Base-by-base conservation (phyloP, 345 rosid species). In the Bretschneidera sinensis region DNA sequence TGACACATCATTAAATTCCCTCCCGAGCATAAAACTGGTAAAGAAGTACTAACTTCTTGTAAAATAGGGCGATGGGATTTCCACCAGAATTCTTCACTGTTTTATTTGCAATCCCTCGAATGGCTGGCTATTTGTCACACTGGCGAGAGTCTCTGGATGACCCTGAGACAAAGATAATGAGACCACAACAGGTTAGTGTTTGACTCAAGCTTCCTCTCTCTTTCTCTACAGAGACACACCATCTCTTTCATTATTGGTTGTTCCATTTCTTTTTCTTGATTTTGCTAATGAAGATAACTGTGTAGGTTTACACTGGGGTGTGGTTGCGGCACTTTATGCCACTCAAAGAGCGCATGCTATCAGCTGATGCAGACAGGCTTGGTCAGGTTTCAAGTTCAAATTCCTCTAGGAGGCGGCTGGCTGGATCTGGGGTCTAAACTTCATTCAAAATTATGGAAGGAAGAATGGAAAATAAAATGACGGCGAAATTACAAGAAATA, bases 131-230 rank as follows among this genome's bases (percentile, higher is more conserved):
- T 76, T 73, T 94, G 62, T 75, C 99, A 0, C 99, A 94, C 71
- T 94, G 97, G 97, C 67, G 80, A 25, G 99, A 94, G 76, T 90
- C 99, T 17, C 71, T 88, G 57, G 99, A 94, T 86, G 97, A 90
- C 79, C 96, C 92, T 20, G 97, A 94, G 67, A 88, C 99, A 25
- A 94, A 94, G 85, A 85, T 94, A 72, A 90, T 94, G 97, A 86
- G 97, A 73, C 99, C 97, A 24, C 99, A 94, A 58, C 92, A 94
- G 95, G 99, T 84, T 68, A 60, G 54, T 61, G 77, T 24, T 48
- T n/a, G 21, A 17, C 52, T 13, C 11, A 13, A n/a, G 6, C 43
- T 35, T 14, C 14, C 43, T 35, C n/a, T n/a, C n/a, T 35, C 43
- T 35, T 35, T 35, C 43, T 35, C 6, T 35, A 6, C 43, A 35